phyloP scores from a whole-genome alignment of 495 filamentous ascomycete species.

The Cryomyces antarcticus region DNA sequence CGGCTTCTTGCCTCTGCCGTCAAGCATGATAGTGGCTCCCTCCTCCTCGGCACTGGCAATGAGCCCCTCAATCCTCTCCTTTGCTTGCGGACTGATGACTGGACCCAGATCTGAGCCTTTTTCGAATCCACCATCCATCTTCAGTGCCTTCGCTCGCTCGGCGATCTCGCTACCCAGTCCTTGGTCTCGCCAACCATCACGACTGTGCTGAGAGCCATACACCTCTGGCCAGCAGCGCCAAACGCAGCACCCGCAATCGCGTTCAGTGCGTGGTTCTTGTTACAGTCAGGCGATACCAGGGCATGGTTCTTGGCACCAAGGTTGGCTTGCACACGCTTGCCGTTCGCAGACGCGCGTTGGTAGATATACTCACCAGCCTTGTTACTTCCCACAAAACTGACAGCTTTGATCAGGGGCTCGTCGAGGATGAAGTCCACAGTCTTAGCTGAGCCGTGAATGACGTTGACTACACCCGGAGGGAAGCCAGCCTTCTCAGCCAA shows the following conservation, averaged over 20 bases:
- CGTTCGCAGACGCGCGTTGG: constrained; percentile 71
- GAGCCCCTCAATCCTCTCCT: constrained; percentile 69
- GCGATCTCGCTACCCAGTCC: constrained; percentile 83
- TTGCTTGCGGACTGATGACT: constrained; percentile 84
- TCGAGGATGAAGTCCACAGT: constrained; percentile 97
- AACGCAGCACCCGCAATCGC: constrained; percentile 90
- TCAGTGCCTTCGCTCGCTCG: constrained; percentile 74
- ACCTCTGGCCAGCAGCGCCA: constrained; percentile 89
- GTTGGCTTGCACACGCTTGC: constrained; percentile 90
- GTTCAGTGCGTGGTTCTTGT: constrained; percentile 94
- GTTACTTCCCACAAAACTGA: constrained; percentile 93
- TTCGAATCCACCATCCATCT: constrained; percentile 88
- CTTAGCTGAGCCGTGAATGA: constrained; percentile 76
- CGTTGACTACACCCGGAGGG: constrained; percentile 82
- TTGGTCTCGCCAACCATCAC: constrained; percentile 91
- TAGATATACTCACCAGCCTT: constrained; percentile 96
- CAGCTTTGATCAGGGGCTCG: constrained; percentile 90
- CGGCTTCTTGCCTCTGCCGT: constrained; percentile 74
- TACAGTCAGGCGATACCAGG: constrained; percentile 82
- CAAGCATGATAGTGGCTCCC: constrained; percentile 85
- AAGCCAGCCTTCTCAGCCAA: constrained; percentile 81
- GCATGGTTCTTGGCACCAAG: constrained; percentile 98
- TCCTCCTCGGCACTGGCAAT: constrained; percentile 82
- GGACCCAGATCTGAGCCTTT: constrained; percentile 88
- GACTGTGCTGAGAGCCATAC: constrained; percentile 88